Evolutionary conservation across 768 basidiomycete genomes (phyloP).

Genomic region (Boletus barrowsii): DNA sequence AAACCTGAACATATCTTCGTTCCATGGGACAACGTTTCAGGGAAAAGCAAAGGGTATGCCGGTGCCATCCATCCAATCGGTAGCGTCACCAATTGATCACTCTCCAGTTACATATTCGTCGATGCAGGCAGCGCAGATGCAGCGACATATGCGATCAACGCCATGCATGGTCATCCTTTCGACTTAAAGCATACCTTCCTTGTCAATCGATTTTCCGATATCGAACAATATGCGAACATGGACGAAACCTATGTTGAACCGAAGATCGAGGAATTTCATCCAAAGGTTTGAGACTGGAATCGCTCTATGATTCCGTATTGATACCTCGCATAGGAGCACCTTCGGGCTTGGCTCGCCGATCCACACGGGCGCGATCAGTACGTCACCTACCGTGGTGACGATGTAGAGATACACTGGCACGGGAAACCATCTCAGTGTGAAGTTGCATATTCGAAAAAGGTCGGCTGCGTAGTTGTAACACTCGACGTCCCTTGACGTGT

Average conservation of each 20-base stretch:
- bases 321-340: conserved; percentile 68
- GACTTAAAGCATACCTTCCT: conserved; percentile 84
- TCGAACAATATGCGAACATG: conserved; percentile 76
- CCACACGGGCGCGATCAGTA: conserved; percentile 92
- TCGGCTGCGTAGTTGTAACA: conserved; percentile 35
- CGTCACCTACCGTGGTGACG: conserved; percentile 89
- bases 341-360: conserved; percentile 93
- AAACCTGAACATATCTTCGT: conserved; percentile 77
- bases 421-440: conserved; percentile 87
- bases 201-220: conserved; percentile 85
- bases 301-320: background rate
- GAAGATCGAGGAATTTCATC: conserved; percentile 63
- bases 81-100: background rate
- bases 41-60: conserved; percentile 88
- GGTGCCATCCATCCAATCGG: background rate
- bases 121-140: conserved; percentile 72
- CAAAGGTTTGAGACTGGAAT: conserved; percentile 52
- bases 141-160: conserved; percentile 61
- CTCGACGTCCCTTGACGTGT: conserved; percentile 6
- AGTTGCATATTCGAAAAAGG: conserved; percentile 69
- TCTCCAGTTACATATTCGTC: conserved; percentile 72
- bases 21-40: conserved; percentile 81
- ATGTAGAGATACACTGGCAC: conserved; percentile 90
- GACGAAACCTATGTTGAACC: conserved; percentile 81
- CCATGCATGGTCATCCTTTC: conserved; percentile 77